Base-by-base conservation (phyloP, 352 stramenopile genomes). In the Globisporangium polare region DNA sequence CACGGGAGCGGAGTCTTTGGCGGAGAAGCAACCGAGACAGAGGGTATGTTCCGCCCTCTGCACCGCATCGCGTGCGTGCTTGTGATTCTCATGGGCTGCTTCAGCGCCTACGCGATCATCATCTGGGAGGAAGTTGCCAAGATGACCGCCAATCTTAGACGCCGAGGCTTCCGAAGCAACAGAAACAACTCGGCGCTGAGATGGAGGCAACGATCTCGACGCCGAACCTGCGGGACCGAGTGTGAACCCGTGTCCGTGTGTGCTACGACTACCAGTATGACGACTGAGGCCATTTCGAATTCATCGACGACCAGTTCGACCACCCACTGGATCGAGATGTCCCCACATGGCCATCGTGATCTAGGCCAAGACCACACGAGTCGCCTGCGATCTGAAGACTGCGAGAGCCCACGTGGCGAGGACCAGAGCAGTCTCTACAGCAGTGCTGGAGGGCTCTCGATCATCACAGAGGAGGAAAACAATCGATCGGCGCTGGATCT, bases 11-110 rank as follows among this genome's bases (percentile, higher is more conserved):
- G 43, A 20, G 15, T 60, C 39, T 62, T 66, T 41, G 52, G 53
- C 12, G 60, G 42, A 3, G 22, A 55, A 24, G 53, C 50, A 3
- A 18, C 24, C 5, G 60, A 60, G 18, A 22, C 31, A n/a, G 60
- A 55, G 13, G 58, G 47, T 1, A 60, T 62, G 26, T 75, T 73
- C 22, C 69, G 58, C 15, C 57, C 60, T 5, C 24, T 68, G 35
- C 33, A 57, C 7, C 58, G 65, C 9, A 24, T 68, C 24, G 45
- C 54, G 17, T 63, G 70, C 26, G 47, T 54, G 9, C 3, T 58
- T 5, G 22, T 64, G 10, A 47, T 70, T 9, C 27, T 75, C 9
- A 31, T 42, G 0, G 37, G 56, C 24, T 63, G 58, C 22, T 47
- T 62, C 33, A 56, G 59, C 17, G 60, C 62, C 2, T 56, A 49